A percentile compares a stretch with the other conserved stretches of the same genome.
Evolutionary conservation across 1,284 basidiomycete genomes (phyloP).

Genomic region (Rhodotorula mucilaginosa): DNA sequence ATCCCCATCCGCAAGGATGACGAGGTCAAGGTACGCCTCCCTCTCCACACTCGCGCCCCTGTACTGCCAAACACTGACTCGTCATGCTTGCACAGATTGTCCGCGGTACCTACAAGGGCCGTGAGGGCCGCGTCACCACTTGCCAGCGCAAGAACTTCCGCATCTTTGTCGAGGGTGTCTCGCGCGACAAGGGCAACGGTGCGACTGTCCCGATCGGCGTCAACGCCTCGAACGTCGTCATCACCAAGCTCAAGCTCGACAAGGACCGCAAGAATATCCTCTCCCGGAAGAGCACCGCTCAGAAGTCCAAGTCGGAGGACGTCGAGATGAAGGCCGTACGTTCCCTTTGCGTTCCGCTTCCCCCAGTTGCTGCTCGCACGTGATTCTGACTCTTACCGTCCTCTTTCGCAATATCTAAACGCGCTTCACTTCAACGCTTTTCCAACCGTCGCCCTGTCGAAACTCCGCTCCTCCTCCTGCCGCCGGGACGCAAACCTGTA

Average conservation of each 20-base stretch:
- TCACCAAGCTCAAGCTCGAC: conserved; percentile 85
- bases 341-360: neutral
- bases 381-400: neutral
- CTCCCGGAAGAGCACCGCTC: conserved; percentile 50
- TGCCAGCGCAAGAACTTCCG: conserved; percentile 99
- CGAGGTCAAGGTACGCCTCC: conserved; percentile 75
- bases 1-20: conserved; percentile 97
- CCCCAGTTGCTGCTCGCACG: too few relatives aligned
- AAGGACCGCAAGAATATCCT: conserved; percentile 54
- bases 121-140: conserved; percentile 79
- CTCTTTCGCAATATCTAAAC: neutral
- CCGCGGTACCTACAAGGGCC: conserved; percentile 78
- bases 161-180: conserved; percentile 96
- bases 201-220: conserved; percentile 90
- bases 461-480: neutral
- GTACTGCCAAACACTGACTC: too few relatives aligned
- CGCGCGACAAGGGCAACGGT: conserved; percentile 97
- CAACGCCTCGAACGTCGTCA: conserved; percentile 96
- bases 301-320: conserved; percentile 44
- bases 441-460: neutral
- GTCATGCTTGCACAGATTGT: conserved; percentile 64
- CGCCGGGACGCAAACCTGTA: neutral
- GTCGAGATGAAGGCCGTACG: conserved; percentile 43
- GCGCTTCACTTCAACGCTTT: neutral
- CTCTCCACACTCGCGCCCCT: too few relatives aligned